phyloP scores from a whole-genome alignment of 192 early-diverging fungal genomes.

The Backusella sp. region DNA sequence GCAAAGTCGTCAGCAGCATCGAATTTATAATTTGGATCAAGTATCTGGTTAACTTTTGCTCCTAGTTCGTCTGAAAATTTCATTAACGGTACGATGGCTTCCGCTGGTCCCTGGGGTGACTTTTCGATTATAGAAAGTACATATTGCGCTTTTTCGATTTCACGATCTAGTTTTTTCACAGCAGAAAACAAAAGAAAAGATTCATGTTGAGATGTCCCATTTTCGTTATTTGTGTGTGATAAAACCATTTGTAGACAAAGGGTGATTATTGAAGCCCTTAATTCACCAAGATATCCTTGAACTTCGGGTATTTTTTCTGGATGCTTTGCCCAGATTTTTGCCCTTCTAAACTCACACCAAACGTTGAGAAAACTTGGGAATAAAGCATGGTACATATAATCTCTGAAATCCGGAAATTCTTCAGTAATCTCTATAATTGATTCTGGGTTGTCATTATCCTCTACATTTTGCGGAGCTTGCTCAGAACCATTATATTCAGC shows the following conservation, averaged over 20 bases:
- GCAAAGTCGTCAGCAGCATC: neutral
- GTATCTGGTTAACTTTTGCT: neutral
- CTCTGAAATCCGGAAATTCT: neutral
- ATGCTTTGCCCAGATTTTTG: slow-evolving; percentile 2
- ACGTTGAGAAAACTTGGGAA: neutral
- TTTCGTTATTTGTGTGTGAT: neutral
- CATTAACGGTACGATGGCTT: neutral
- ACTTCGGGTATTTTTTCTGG: neutral
- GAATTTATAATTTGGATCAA: neutral
- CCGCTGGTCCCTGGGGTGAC: neutral
- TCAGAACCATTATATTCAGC: neutral
- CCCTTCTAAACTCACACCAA: slow-evolving; percentile 10
- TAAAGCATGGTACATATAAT: neutral
- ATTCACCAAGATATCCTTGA: neutral
- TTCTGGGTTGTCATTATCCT: neutral
- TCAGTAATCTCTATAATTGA: neutral
- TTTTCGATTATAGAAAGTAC: neutral
- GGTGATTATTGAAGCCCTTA: neutral
- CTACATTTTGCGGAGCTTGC: neutral
- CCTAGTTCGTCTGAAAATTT: neutral
- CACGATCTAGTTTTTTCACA: neutral
- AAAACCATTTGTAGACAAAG: neutral
- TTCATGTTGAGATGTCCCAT: neutral
- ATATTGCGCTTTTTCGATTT: neutral
- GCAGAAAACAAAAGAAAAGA: neutral